Evolutionary conservation across 768 basidiomycete genomes (phyloP), one percentile per base, ranked within the genome.

Genomic region (Candolleomyces aberdarensis): DNA sequence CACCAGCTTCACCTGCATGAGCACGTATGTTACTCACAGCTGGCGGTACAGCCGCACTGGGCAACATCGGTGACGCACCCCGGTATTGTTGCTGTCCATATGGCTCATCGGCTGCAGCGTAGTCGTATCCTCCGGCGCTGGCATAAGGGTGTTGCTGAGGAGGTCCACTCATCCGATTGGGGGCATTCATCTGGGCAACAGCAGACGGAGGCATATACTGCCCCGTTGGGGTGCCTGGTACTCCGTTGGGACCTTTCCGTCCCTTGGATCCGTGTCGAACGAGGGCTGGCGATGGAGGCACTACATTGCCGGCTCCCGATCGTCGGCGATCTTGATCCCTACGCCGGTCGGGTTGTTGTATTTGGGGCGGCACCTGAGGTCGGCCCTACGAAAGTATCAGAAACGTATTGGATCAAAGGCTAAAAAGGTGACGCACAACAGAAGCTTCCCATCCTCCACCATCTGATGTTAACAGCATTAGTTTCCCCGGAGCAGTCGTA

Each of bases 401-500:
- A 51, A 57, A 39, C 61, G 43, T 54, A 15, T 60, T 29, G 56
- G 36, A 44, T 49, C 19, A 64, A 46, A 55, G 50, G 13, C 17
- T 40, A 32, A 41, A 41, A 57, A 32, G 48, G 31, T 11, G 10
- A 83, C 86, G 65, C 68, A 92, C 92, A 73, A 84, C 74, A 43
- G 88, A 86, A 50, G 83, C 83, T 75, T 98, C 95, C 96, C 96
- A 98, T 57, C 96, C 96, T 76, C 91, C 91, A 51, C 95, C 96
- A 66, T 87, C 90, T 92, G 67, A 54, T 20, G 31, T 20, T 26
- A 48, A 53, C 40, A 66, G 52, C 56, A 40, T 41, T 22, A 52
- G 19, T 29, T 49, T 55, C 32, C 59, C 52, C 52, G 20, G 31
- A 50, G 62, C 17, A 15, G 53, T 22, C 36, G 53, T 54, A 15